Conservation (phyloP, 1,139 yeast species). For the Candida sanyaensis region DNA sequence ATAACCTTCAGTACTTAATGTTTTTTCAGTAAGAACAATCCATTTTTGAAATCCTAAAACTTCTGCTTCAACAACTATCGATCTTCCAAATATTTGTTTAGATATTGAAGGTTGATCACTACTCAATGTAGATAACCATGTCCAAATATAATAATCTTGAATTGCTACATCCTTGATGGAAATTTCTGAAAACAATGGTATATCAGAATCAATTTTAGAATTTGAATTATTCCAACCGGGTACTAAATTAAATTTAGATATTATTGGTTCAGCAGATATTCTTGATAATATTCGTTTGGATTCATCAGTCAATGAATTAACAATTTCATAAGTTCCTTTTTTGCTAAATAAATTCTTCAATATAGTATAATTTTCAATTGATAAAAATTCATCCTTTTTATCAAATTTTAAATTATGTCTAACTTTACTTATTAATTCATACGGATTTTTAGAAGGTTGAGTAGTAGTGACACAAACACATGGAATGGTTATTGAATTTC, state of each 20-base stretch:
- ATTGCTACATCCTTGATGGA: conserved; percentile 64
- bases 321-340: conserved; percentile 54
- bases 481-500: conserved; percentile 46
- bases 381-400: conserved; percentile 66
- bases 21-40: conserved; percentile 76
- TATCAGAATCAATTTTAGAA: conserved; percentile 24
- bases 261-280: conserved; percentile 46
- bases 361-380: conserved; percentile 78
- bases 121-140: conserved; percentile 81
- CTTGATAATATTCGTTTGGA: conserved; percentile 68
- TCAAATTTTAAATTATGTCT: conserved; percentile 70
- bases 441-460: conserved; percentile 51
- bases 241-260: conserved; percentile 36
- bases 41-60: conserved; percentile 80
- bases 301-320: conserved; percentile 70
- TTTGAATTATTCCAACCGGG: conserved; percentile 46
- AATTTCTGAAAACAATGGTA: conserved; percentile 50
- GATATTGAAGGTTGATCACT: conserved; percentile 69
- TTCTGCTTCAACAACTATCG: conserved; percentile 72
- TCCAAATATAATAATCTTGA: conserved; percentile 89
- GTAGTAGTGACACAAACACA: conserved; percentile 71
- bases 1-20: conserved; percentile 47
- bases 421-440: conserved; percentile 52
- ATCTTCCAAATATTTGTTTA: conserved; percentile 75
- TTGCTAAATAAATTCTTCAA: conserved; percentile 72